Evolutionary conservation across 2,329 filamentous ascomycete genomes (phyloP).

Genomic region (Zelopaecilomyces penicillatus): DNA sequence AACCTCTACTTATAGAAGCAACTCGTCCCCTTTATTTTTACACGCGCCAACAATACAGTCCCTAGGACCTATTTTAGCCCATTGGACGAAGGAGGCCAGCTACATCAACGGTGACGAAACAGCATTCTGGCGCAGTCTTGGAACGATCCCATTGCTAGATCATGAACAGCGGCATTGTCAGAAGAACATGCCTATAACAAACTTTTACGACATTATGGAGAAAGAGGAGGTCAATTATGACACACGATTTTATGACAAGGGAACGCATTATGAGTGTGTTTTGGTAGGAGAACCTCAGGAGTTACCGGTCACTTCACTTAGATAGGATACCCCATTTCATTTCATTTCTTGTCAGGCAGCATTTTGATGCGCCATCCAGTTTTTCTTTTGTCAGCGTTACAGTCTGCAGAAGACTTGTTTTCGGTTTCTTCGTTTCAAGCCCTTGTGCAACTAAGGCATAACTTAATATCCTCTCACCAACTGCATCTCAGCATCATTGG

Average conservation of each 20-base stretch:
- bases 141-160: no score
- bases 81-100: no score
- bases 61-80: no score
- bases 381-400: conserved; percentile 3
- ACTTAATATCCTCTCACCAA: neutral
- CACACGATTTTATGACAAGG: conserved; percentile 18
- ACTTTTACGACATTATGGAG: conserved; percentile 2
- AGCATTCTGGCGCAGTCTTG: no score
- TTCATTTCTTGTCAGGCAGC: neutral
- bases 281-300: neutral
- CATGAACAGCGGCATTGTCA: neutral
- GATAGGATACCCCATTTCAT: conserved; percentile 32
- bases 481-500: neutral
- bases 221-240: conserved; percentile 8
- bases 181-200: neutral
- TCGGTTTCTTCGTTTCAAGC: no score
- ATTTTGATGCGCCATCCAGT: conserved; percentile 3
- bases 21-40: no score
- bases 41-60: no score
- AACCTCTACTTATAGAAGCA: no score
- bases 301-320: conserved; percentile 19
- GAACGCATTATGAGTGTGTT: neutral
- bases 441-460: no score
- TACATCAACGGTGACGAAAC: no score
- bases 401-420: no score